Evolutionary conservation across 169 alveolate species (phyloP).

Genomic region (Amoebophrya sp.): DNA sequence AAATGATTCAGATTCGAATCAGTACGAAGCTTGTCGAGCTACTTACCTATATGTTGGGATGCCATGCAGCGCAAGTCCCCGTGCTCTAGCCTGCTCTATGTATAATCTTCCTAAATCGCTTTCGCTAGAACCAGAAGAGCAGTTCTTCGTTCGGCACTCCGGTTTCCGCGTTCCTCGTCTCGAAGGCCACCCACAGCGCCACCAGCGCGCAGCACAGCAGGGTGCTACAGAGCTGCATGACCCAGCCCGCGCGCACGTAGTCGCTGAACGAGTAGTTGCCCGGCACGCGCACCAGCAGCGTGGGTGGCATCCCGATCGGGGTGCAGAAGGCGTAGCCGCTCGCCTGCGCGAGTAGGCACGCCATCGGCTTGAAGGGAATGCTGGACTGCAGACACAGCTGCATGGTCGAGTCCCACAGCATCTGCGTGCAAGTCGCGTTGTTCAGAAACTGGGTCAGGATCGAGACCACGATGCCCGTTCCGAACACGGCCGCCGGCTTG

Average conservation of each 20-base stretch:
- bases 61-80: no score
- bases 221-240: background rate
- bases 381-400: background rate
- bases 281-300: background rate
- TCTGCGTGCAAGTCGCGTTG: background rate
- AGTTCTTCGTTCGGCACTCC: no score
- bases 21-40: no score
- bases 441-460: background rate
- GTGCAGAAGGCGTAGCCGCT: background rate
- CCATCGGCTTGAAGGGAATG: background rate
- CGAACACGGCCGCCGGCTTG: background rate
- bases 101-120: no score
- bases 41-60: no score
- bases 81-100: no score
- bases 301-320: background rate
- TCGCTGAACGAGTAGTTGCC: background rate
- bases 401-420: background rate
- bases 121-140: no score
- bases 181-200: background rate
- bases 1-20: no score
- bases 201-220: background rate
- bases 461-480: background rate
- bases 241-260: background rate
- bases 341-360: background rate
- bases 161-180: background rate